Evolutionary conservation across 768 basidiomycete species (phyloP).

Genomic region (Pleurotus citrinopileatus): DNA sequence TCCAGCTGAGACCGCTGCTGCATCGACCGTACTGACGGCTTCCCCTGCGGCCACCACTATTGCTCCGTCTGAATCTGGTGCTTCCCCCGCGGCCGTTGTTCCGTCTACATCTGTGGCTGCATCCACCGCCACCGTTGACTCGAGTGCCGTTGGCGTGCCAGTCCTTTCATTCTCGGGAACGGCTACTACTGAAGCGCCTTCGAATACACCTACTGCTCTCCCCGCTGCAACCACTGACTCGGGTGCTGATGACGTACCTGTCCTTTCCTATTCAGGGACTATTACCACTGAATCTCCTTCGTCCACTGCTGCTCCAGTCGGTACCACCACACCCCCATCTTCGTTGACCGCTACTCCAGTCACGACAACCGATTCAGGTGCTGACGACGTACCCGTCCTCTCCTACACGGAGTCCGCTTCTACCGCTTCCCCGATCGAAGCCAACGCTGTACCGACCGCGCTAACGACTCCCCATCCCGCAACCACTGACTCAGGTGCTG

Average conservation of each 20-base stretch:
- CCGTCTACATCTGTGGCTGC: no score
- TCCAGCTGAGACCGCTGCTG: no score
- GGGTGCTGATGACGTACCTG: not conserved
- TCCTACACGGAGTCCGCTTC: not conserved
- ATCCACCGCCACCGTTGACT: not conserved
- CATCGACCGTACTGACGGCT: no score
- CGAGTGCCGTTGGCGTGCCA: not conserved
- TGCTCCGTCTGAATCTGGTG: no score
- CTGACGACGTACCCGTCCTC: slow-evolving; percentile 2
- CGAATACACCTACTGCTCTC: not conserved
- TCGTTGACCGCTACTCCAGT: not conserved
- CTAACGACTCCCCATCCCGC: no score
- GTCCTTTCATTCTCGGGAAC: not conserved
- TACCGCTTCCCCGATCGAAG: not conserved
- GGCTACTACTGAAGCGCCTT: not conserved
- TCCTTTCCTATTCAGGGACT: not conserved
- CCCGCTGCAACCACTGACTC: not conserved
- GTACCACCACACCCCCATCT: not conserved
- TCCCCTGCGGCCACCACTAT: no score
- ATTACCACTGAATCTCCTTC: not conserved
- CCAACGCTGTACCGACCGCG: not conserved
- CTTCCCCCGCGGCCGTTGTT: no score
- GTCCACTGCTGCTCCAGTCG: not conserved
- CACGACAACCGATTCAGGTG: not conserved
- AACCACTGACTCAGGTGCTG: no score